Evolutionary conservation across 306 rosid genomes (phyloP).

Genomic region (Mucuna pruriens): DNA sequence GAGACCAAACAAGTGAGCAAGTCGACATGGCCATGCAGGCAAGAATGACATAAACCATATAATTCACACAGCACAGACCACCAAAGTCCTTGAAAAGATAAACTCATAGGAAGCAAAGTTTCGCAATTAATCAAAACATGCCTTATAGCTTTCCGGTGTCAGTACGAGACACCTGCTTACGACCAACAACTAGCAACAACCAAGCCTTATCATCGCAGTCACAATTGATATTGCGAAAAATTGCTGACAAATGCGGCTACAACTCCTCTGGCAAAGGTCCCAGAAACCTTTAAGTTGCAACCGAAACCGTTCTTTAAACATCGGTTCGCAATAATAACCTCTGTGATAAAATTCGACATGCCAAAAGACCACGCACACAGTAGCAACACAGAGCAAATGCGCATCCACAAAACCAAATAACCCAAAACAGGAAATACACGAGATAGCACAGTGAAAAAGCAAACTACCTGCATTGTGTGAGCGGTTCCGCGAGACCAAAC

Average conservation of each 20-base stretch:
- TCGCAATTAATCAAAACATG: neutral
- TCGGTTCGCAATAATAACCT: neutral
- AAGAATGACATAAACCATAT: constrained; percentile 2
- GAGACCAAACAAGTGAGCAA: neutral
- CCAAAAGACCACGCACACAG: neutral
- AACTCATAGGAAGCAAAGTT: neutral
- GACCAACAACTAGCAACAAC: neutral
- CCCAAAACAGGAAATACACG: neutral
- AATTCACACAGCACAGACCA: constrained; percentile 17
- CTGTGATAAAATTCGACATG: neutral
- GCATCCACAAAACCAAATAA: neutral
- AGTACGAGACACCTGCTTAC: neutral
- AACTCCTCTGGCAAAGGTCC: neutral
- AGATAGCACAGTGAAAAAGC: neutral
- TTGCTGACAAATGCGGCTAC: neutral
- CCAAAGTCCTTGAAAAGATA: constrained; percentile 1
- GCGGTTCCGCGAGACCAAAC: constrained; percentile 53
- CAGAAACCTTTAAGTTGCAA: neutral
- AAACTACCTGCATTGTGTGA: constrained; percentile 29
- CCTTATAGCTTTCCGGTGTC: neutral
- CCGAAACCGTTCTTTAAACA: neutral
- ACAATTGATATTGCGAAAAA: neutral
- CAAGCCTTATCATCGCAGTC: neutral
- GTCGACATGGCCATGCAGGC: neutral
- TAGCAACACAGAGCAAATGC: neutral